Base-by-base conservation (phyloP, 2,329 filamentous ascomycete genomes). In the Talaromyces sp. region DNA sequence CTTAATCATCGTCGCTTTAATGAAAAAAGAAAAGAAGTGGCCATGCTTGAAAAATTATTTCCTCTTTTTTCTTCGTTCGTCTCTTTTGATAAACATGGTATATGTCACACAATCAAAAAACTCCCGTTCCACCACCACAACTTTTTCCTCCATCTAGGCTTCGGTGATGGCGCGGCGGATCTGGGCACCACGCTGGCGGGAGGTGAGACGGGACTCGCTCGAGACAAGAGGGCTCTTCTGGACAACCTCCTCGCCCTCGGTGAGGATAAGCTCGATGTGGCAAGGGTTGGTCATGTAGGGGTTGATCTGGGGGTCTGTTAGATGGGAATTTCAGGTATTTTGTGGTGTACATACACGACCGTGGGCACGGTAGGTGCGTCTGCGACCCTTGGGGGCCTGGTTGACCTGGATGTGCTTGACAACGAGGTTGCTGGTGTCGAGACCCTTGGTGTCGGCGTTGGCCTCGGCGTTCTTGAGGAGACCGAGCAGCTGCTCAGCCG, bases 331-430 rank as follows among this genome's bases (percentile, higher is more conserved):
- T 26, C n/a, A 10, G 3, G 7, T 24, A 2, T 41, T 7, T n/a
- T n/a, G n/a, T n/a, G 35, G 17, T 46, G 6, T 72, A 91, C 92
- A 75, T 95, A 97, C 93, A 85, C 94, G 92, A 88, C 94, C 94
- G 87, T 99, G 94, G 68, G 95, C 95, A 88, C 94, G 92, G 90
- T 99, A 99, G 78, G 94, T 99, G 81, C 94, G 89, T 84, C 94
- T 88, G 79, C 94, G 89, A 87, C 97, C 93, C 89, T 97, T 97
- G 76, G 94, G 94, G 73, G 94, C 95, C 87, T 99, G 94, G 91
- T 99, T 99, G 87, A 99, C 94, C 86, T 99, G 94, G 84, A 99
- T 99, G 90, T 97, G 95, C 91, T 97, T 97, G 84, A 99, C 90
- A 78, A 97, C 83, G 77, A 99, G 85, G 86, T 95, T 95, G 83